Base-by-base conservation (phyloP, 306 rosid species). In the Gastrolobium bilobum region DNA sequence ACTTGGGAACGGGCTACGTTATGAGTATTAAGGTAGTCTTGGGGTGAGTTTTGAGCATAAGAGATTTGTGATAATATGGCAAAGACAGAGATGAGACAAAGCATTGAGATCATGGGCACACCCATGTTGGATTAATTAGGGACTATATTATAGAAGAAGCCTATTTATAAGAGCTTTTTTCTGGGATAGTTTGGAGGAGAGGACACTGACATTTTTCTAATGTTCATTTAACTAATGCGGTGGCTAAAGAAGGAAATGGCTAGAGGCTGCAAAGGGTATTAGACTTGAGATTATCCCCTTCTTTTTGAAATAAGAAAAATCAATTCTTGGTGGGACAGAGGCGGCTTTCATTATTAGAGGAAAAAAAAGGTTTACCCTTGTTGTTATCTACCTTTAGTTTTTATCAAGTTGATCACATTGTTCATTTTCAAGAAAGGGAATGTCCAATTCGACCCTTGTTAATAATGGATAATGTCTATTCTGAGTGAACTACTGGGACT, bases 1-100 rank as follows among this genome's bases (percentile, higher is more conserved):
- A 84, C 88, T 30, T 66, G 7, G 7, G 85, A 73, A 10, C 91
- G 87, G 4, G 85, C 91, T 1, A 4, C n/a, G 69, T 87, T 87
- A 87, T 82, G 91, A 26, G 65, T 80, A 6, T 81, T 40, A 39
- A 81, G 40, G 64, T 40, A 87, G 64, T 87, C 90, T 14, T 78
- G 84, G 3, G 80, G 78, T 35, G 86, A 61, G 82, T 83, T 56
- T 38, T 87, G 87, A 7, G 81, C 89, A 10, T 39, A 2, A 30
- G 57, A 79, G 31, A 10, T 15, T 38, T 66, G 81, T 9, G 72
- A 40, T 14, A 38, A 1, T 37, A 71, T 2, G 62, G 68, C 5
- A 26, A 75, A 3, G 31, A 75, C 2, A 8, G 53, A 52, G 4
- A 81, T 29, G 50, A 80, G 74, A 52, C 26, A 48, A 15, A 79